Evolutionary conservation across 164 flowering plant species (phyloP).

Genomic region (Chloranthus sessilifolius): DNA sequence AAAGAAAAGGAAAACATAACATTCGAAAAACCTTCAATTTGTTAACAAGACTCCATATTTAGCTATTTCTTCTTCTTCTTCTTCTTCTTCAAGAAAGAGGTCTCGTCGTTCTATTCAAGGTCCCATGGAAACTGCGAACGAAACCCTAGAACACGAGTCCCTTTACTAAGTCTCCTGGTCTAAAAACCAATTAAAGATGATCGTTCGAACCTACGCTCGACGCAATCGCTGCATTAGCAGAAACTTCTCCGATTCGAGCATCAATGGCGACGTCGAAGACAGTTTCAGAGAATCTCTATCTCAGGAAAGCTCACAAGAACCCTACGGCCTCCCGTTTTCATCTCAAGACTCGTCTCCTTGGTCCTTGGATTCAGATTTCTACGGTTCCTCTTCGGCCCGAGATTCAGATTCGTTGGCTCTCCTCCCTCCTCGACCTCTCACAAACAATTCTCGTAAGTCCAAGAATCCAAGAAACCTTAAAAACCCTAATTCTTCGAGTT

Average conservation of each 20-base stretch:
- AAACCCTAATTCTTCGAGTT: slow-evolving; percentile 6
- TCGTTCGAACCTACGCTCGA: slow-evolving; percentile 82
- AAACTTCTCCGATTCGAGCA: slow-evolving; percentile 32
- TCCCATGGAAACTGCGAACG: too few species aligned
- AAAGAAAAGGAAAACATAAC: too few species aligned
- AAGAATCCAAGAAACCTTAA: slow-evolving; percentile 19
- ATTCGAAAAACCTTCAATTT: too few species aligned
- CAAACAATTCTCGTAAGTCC: slow-evolving; percentile 14
- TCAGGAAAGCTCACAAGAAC: slow-evolving; percentile 48
- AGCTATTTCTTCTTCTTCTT: too few species aligned
- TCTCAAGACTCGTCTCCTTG: slow-evolving; percentile 67
- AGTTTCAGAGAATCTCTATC: slow-evolving; percentile 31
- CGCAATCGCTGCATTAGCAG: slow-evolving; percentile 45
- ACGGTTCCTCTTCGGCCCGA: slow-evolving; percentile 19
- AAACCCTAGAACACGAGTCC: too few species aligned
- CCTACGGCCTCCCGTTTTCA: slow-evolving; percentile 40
- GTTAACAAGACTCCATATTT: too few species aligned
- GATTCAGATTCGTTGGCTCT: slow-evolving; percentile 2
- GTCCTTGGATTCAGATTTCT: slow-evolving; percentile 40
- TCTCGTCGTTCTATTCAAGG: too few species aligned
- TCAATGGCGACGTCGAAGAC: slow-evolving; percentile 28
- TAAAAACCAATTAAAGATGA: too few species aligned
- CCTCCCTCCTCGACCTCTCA: slow-evolving; percentile 6
- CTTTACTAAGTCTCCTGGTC: too few species aligned
- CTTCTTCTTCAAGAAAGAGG: too few species aligned